phyloP scores from a whole-genome alignment of 2,329 filamentous ascomycete genomes.

The Fusarium neocosmosporiellum region DNA sequence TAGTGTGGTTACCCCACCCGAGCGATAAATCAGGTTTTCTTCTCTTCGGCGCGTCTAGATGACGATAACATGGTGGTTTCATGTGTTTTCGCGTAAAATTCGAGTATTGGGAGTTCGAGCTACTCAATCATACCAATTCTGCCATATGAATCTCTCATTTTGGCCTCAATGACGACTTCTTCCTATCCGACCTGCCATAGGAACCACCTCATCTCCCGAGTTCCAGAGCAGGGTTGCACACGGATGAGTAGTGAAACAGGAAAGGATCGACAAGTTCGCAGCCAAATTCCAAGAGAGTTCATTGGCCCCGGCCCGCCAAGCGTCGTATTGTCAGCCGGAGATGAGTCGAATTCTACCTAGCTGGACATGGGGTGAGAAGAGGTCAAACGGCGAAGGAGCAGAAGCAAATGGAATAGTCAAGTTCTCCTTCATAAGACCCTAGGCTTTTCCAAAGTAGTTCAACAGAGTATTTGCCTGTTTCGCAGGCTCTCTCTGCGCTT shows the following conservation, averaged over 20 bases:
- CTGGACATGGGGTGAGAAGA: neutral
- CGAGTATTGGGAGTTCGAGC: too few relatives aligned
- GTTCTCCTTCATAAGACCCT: constrained; percentile 9
- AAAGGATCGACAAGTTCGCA: constrained; percentile 1
- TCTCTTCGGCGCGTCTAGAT: neutral
- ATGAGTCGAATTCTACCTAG: neutral
- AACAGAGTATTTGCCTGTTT: constrained; percentile 65
- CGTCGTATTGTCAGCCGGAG: neutral
- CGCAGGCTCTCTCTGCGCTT: constrained; percentile 32
- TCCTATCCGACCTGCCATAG: neutral
- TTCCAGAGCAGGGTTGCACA: constrained; percentile 14
- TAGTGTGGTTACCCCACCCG: constrained; percentile 18
- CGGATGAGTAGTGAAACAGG: neutral
- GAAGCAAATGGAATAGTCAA: neutral
- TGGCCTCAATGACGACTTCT: neutral
- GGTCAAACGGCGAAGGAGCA: neutral
- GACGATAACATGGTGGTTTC: neutral
- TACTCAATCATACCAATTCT: neutral
- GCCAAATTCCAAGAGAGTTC: neutral
- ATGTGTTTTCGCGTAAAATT: neutral
- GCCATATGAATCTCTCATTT: neutral
- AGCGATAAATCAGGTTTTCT: constrained; percentile 6
- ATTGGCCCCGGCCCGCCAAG: neutral
- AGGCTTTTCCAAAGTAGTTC: constrained; percentile 63
- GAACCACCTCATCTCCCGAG: neutral